Evolutionary conservation across 495 filamentous ascomycete species (phyloP).

Genomic region (Neurospora pannonica): DNA sequence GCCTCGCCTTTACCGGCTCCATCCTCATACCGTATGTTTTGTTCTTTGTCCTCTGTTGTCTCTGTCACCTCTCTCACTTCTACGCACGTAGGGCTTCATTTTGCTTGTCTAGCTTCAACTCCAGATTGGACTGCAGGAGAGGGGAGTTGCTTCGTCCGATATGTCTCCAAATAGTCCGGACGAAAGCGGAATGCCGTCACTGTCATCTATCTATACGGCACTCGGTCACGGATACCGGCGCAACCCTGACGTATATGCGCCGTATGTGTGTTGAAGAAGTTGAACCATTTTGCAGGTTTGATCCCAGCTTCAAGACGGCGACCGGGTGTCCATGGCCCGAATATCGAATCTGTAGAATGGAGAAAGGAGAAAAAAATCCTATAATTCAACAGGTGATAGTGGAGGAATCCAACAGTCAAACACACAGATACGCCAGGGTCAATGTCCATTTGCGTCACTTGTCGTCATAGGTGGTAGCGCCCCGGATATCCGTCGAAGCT

Average conservation of each 20-base stretch:
- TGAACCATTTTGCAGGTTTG: background rate
- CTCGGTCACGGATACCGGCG: background rate
- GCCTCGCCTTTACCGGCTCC: background rate
- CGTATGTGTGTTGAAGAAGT: background rate
- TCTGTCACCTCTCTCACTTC: background rate
- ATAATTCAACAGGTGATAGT: background rate
- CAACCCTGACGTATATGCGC: background rate
- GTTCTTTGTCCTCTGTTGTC: background rate
- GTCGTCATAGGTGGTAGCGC: slow-evolving; percentile 8
- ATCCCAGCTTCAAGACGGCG: background rate
- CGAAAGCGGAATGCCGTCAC: background rate
- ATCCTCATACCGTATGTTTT: background rate
- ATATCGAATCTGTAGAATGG: background rate
- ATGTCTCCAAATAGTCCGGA: background rate
- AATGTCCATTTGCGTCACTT: slow-evolving; percentile 5
- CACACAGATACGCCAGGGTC: background rate
- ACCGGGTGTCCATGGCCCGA: background rate
- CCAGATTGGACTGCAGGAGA: background rate
- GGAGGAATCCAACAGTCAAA: background rate
- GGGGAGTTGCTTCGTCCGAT: background rate
- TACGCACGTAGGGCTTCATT: background rate
- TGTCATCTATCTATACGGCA: background rate
- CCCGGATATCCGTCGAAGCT: background rate
- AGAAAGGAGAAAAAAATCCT: background rate
- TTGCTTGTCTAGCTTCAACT: background rate